phyloP scores from a whole-genome alignment of 352 stramenopile species.

The Pythium monospermum region DNA sequence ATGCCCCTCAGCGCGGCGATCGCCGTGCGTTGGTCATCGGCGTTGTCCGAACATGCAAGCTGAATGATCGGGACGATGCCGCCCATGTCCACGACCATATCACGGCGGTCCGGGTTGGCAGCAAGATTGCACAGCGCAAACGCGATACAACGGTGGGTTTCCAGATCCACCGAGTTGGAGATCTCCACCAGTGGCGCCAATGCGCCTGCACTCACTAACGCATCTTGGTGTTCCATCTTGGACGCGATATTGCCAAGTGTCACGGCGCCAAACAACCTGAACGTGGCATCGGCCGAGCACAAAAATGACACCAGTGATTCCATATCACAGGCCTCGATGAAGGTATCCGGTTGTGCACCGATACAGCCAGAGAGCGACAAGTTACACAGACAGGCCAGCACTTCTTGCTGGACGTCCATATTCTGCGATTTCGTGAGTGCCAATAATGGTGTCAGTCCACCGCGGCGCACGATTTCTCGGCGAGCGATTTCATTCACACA shows the following conservation, averaged over 20 bases:
- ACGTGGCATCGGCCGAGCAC: slow-evolving; percentile 93
- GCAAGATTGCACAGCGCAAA: slow-evolving; percentile 96
- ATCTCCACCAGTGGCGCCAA: slow-evolving; percentile 92
- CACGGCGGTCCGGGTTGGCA: slow-evolving; percentile 76
- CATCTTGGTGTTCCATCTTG: slow-evolving; percentile 64
- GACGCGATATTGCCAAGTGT: slow-evolving; percentile 94
- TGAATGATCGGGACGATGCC: slow-evolving; percentile 94
- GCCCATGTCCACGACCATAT: slow-evolving; percentile 90
- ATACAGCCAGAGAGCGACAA: slow-evolving; percentile 95
- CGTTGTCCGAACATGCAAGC: slow-evolving; percentile 88
- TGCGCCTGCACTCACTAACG: slow-evolving; percentile 80
- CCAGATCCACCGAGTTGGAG: slow-evolving; percentile 87
- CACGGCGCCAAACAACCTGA: slow-evolving; percentile 94
- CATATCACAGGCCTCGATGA: slow-evolving; percentile 90
- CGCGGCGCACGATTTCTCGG: slow-evolving; percentile 85
- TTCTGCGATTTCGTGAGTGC: slow-evolving; percentile 89
- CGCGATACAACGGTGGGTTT: slow-evolving; percentile 95
- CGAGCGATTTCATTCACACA: slow-evolving; percentile 85
- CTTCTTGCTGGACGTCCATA: slow-evolving; percentile 94
- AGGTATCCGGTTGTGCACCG: slow-evolving; percentile 81
- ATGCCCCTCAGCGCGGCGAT: slow-evolving; percentile 91
- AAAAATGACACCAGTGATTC: slow-evolving; percentile 91
- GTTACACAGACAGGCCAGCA: slow-evolving; percentile 96
- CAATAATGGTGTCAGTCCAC: slow-evolving; percentile 86
- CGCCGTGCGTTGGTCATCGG: slow-evolving; percentile 86